These are phyloP conservation scores for Clonostachys sp. DNA, from an alignment of 2,329 filamentous ascomycete species.

Conservation along the genomic window DNA sequence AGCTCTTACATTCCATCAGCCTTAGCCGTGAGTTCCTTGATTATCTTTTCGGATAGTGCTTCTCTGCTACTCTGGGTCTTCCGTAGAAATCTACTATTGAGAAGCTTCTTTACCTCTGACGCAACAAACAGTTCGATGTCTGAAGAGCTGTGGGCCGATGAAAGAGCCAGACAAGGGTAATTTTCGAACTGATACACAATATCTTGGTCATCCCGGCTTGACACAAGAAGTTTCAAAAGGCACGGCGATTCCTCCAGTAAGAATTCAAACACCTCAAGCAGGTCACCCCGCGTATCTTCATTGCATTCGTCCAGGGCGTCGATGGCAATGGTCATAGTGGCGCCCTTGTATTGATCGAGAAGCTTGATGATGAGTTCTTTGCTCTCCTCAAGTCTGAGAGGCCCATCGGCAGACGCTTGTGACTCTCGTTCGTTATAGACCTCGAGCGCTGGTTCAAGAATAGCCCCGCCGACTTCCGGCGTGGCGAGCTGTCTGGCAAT, in stretches of 20 bases:
- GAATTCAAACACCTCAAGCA: constrained; percentile 2
- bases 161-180: constrained; percentile 1
- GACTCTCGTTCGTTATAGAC: not conserved
- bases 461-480: not conserved
- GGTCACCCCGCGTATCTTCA: not conserved
- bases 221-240: constrained; percentile 5
- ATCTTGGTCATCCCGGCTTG: constrained; percentile 5
- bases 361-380: constrained; percentile 1
- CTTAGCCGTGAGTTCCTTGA: not conserved
- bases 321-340: constrained; percentile 2
- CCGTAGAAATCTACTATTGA: not conserved
- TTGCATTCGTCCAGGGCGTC: constrained; percentile 4
- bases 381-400: not conserved
- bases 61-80: not conserved
- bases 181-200: constrained; percentile 1
- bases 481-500: constrained; percentile 3
- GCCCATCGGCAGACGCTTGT: not conserved
- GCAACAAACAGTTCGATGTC: constrained; percentile 1
- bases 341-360: not conserved
- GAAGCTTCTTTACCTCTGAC: not conserved
- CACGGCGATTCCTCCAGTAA: constrained; percentile 1
- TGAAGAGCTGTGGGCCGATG: not conserved
- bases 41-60: not conserved
- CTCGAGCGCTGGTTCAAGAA: not conserved
- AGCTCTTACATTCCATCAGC: constrained; percentile 2